Conservation (phyloP, 331 rosid genomes). For the Quercus lobata region DNA sequence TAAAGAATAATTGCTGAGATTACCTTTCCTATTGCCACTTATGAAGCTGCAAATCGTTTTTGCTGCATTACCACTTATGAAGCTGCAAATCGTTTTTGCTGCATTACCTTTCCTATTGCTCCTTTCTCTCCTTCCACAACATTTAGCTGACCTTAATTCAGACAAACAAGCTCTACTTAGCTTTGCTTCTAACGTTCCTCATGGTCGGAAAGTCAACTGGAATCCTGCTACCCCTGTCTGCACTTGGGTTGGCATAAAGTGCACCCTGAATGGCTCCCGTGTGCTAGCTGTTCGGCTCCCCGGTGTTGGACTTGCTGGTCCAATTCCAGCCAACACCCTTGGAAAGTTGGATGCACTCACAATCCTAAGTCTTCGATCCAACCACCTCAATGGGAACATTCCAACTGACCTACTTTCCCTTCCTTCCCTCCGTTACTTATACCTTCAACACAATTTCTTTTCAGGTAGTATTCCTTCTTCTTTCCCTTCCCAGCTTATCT, state of each 20-base stretch:
- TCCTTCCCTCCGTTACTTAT: slow-evolving; percentile 54
- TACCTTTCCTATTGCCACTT: too few species aligned
- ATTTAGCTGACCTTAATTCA: slow-evolving; percentile 51
- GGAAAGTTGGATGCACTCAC: slow-evolving; percentile 58
- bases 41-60: slow-evolving; percentile 45
- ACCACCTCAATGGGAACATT: slow-evolving; percentile 57
- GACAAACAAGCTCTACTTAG: slow-evolving; percentile 83
- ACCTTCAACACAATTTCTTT: slow-evolving; percentile 65
- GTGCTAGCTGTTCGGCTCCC: slow-evolving; percentile 71
- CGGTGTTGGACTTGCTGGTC: slow-evolving; percentile 63
- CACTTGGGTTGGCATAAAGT: slow-evolving; percentile 77
- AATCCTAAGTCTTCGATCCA: slow-evolving; percentile 74
- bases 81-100: slow-evolving; percentile 28
- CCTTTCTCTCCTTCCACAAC: slow-evolving; percentile 24
- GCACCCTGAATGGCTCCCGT: slow-evolving; percentile 44
- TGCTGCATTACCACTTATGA: slow-evolving; percentile 41
- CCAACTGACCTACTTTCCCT: slow-evolving; percentile 66
- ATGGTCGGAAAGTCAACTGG: slow-evolving; percentile 69
- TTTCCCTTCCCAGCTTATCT: slow-evolving; percentile 40
- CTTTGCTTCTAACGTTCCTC: slow-evolving; percentile 63
- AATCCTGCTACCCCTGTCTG: slow-evolving; percentile 55
- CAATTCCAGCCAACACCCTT: slow-evolving; percentile 61
- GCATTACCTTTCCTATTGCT: slow-evolving; percentile 31
- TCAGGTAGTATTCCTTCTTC: slow-evolving; percentile 59
- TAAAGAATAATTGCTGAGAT: slow-evolving; percentile 34